Percentiles rank a stretch among this genome's conserved stretches.
These are phyloP conservation scores for Vitis vinifera DNA, from an alignment of 164 flowering plant species.

Conservation along the genomic window DNA sequence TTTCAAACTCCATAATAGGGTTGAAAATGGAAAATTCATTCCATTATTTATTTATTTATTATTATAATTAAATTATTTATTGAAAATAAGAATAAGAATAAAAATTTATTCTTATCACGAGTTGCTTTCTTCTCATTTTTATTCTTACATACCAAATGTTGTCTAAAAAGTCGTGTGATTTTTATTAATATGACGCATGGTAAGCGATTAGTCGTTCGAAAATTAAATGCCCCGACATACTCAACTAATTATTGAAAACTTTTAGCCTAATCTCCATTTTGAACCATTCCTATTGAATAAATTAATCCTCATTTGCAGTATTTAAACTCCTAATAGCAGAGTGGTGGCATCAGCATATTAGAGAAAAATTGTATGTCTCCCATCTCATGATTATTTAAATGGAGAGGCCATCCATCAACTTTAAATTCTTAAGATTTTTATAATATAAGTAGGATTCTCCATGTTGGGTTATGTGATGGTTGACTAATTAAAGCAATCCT, in stretches of 20 bases:
- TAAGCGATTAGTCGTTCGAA: too few relatives aligned
- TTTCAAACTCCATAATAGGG: too few relatives aligned
- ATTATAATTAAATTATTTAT: too few relatives aligned
- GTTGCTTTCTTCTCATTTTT: too few relatives aligned
- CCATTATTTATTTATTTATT: too few relatives aligned
- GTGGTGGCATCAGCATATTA: background rate
- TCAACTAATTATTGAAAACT: background rate
- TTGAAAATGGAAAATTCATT: too few relatives aligned
- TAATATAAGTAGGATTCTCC: slow-evolving; percentile 3
- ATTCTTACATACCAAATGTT: too few relatives aligned
- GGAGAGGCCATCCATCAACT: background rate
- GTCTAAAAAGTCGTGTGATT: too few relatives aligned
- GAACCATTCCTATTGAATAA: background rate
- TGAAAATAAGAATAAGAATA: too few relatives aligned
- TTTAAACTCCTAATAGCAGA: background rate
- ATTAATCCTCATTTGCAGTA: background rate
- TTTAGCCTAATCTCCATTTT: slow-evolving; percentile 1
- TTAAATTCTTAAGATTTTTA: background rate
- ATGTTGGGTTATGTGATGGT: background rate
- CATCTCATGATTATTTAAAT: background rate
- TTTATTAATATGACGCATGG: too few relatives aligned
- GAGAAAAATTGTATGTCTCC: background rate
- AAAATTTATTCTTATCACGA: too few relatives aligned
- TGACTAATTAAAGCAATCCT: too few relatives aligned
- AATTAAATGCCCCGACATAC: background rate